Evolutionary conservation across 2,329 filamentous ascomycete species (phyloP), one percentile per base, ranked within the genome.

Genomic region (Ophiostoma angusticollis): DNA sequence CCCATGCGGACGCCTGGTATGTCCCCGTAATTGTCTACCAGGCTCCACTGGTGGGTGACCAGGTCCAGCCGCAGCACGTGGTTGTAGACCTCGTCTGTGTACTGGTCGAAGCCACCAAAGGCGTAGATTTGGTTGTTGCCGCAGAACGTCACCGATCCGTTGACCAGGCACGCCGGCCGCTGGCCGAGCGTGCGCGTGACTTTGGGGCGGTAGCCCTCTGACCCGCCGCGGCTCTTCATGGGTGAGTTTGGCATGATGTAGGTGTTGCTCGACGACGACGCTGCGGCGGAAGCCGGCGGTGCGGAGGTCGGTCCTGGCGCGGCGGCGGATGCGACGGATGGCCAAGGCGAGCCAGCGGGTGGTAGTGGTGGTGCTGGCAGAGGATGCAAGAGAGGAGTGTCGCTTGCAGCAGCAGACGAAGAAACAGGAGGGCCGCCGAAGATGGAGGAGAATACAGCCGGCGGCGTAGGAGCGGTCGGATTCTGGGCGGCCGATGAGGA

Each of bases 21-120:
- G 60, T 96, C 89, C 24, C 91, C 91, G 64, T 94, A 98, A 60
- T 98, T 98, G 62, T 96, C 91, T 16, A 98, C 89, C 36, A 98
- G 66, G 49, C 77, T 91, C 91, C 91, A 98, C 57, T 91, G 84
- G 50, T 91, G 78, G 46, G 80, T 87, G 45, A 80, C 70, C 46
- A 98, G 71, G 57, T 98, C 87, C 37, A 98, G 65, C 51, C 78
- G 80, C 47, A 98, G 68, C 30, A 98, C 91, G 63, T 98, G 91
- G 55, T 98, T 98, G 63, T 98, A 98, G 14, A 98, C 84, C 65
- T 98, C 91, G 58, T 98, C 91, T 1, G 91, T 98, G 56, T 94
- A 96, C 60, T 96, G 89, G 56, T 98, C 91, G 54, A 98, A 98
- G 14, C 91, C 91, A 31, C 91, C 91, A 65, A 98, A 98, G 9